Evolutionary conservation across 345 rosid genomes (phyloP), one percentile per base, ranked within the genome.

Genomic region (Stellera chamaejasme): DNA sequence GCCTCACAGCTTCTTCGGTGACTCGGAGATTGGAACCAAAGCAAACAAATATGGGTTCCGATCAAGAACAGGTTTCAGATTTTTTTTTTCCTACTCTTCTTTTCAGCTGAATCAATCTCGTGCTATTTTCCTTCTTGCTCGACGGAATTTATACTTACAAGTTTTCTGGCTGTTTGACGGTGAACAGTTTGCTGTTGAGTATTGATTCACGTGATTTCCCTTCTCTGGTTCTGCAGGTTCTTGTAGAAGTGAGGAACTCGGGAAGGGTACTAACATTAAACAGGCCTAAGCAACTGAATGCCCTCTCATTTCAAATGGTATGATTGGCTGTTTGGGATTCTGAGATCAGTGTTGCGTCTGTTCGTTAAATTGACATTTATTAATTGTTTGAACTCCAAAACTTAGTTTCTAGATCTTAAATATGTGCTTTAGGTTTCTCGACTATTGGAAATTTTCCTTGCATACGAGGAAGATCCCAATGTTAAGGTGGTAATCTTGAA

Each of bases 221-320:
- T 42, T 50, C 10, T 16, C 48, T 50, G 5, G 25, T 36, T 61
- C 32, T 25, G 45, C 80, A 80, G 92, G 68, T 90, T 62, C 64
- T 87, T 61, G 84, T 82, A 55, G 82, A 90, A 75, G 79, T 66
- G 69, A 79, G 60, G 27, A 50, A 68, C 5, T 73, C 6, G 62
- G 79, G 66, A 11, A 82, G 83, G 69, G 79, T 58, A 19, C 66
- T 91, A 67, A 82, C 71, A 13, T 56, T 91, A 16, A 91, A 91
- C 81, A 73, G 79, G 73, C 75, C 87, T 28, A 81, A 70, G 74
- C 89, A 81, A 46, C 75, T 91, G 56, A 91, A 91, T 78, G 91
- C 91, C 39, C 67, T 79, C 49, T 76, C 76, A 16, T 65, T 42
- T 65, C 55, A 55, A 39, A 89, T 89, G 95, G 97, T 87, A 66